Conservation (phyloP, 140 eudicot species). For the Stevia rebaudiana region DNA sequence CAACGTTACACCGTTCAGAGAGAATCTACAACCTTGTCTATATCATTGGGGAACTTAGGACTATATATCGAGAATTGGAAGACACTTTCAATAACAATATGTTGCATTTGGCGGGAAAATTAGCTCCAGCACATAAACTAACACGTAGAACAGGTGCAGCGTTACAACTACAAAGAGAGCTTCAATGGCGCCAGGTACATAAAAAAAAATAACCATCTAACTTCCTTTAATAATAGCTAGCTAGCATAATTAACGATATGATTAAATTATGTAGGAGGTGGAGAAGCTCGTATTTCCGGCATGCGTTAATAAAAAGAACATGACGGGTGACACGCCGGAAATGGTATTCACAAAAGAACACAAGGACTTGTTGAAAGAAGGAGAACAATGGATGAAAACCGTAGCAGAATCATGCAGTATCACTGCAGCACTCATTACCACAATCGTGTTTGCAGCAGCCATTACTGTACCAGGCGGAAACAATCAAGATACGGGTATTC, state of each 20-base stretch:
- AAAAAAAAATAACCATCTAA: too few relatives aligned
- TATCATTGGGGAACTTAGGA: neutral
- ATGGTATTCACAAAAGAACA: slow-evolving; percentile 20
- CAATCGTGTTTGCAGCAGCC: slow-evolving; percentile 19
- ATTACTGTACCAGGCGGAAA: neutral
- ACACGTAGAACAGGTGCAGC: slow-evolving; percentile 20
- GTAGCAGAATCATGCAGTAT: neutral
- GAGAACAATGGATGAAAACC: slow-evolving; percentile 21
- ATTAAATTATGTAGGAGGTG: slow-evolving; percentile 2
- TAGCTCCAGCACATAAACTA: slow-evolving; percentile 11
- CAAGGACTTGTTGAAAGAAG: slow-evolving; percentile 1
- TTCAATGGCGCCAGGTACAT: slow-evolving; percentile 27
- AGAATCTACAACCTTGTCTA: neutral
- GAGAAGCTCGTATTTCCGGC: neutral
- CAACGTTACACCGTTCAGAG: neutral
- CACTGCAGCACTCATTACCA: neutral
- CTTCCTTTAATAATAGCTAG: too few relatives aligned
- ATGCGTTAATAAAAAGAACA: neutral
- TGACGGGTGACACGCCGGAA: neutral
- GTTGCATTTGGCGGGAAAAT: slow-evolving; percentile 22
- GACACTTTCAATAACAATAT: neutral
- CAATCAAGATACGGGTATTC: neutral
- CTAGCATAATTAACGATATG: too few relatives aligned
- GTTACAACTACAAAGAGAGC: slow-evolving; percentile 27
- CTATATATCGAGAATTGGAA: neutral